Evolutionary conservation across 768 basidiomycete genomes (phyloP).

Genomic region (Pleurotus citrinopileatus): DNA sequence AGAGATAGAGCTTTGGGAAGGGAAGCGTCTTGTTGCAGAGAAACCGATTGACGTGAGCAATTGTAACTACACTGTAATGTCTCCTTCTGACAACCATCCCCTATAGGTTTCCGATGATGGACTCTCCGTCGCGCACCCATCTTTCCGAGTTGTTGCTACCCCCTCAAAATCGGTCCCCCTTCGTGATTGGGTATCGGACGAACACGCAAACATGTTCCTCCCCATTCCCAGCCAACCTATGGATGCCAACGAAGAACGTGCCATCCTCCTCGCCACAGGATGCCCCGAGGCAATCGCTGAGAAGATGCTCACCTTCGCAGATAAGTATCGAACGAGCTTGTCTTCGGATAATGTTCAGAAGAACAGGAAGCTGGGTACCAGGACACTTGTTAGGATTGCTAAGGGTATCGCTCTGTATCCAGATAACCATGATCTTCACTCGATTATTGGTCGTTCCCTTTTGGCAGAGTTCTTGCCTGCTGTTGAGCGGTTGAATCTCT

Average conservation of each 20-base stretch:
- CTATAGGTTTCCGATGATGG: constrained; percentile 29
- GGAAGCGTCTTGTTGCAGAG: constrained; percentile 53
- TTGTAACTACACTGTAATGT: neutral
- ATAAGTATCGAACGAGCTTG: constrained; percentile 54
- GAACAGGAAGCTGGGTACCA: constrained; percentile 61
- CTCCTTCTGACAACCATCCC: neutral
- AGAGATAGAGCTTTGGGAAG: constrained; percentile 65
- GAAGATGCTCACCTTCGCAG: constrained; percentile 49
- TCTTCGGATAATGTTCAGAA: constrained; percentile 55
- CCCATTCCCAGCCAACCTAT: constrained; percentile 59
- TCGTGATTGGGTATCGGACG: constrained; percentile 67
- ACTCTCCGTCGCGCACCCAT: constrained; percentile 49
- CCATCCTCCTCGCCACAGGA: constrained; percentile 47
- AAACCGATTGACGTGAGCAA: constrained; percentile 40
- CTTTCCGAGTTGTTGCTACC: constrained; percentile 60
- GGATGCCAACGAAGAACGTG: constrained; percentile 46
- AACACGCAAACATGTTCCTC: constrained; percentile 73
- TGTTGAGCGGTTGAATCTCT: constrained; percentile 53
- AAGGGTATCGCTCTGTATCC: constrained; percentile 44
- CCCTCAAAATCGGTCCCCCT: constrained; percentile 62
- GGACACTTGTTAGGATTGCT: constrained; percentile 55
- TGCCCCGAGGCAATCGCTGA: constrained; percentile 37
- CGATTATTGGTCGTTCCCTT: constrained; percentile 45
- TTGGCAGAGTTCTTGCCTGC: constrained; percentile 61
- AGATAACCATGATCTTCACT: constrained; percentile 41